Conservation (phyloP, 2,329 filamentous ascomycete species). For the Aspergillus calidoustus region DNA sequence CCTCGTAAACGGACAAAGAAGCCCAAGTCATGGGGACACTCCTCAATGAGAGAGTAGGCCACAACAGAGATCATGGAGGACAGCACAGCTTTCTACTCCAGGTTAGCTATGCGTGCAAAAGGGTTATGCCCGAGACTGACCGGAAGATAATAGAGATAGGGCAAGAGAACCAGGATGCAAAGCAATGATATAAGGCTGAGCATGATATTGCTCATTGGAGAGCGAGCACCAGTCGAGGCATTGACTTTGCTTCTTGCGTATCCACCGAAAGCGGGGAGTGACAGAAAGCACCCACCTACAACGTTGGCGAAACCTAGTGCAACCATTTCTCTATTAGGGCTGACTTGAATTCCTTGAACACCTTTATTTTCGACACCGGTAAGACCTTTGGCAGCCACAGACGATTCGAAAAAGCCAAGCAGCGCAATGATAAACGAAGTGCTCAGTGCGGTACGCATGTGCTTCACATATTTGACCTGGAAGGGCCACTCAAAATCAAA, state of each 20-base stretch:
- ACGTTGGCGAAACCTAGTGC: conserved; percentile 89
- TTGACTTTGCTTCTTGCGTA: conserved; percentile 97
- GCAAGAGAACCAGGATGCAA: conserved; percentile 79
- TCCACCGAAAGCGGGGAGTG: conserved; percentile 90
- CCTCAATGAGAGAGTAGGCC: conserved; percentile 91
- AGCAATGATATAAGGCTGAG: conserved; percentile 81
- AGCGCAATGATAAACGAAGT: conserved; percentile 93
- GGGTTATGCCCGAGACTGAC: conserved; percentile 57
- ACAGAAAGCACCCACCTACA: conserved; percentile 89
- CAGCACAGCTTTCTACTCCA: conserved; percentile 80
- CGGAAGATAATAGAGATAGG: conserved; percentile 95
- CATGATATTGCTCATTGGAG: conserved; percentile 90
- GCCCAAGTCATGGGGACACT: conserved; percentile 86
- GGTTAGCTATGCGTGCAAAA: conserved; percentile 1
- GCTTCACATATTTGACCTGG: conserved; percentile 72
- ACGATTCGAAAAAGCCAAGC: conserved; percentile 98
- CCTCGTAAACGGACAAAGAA: conserved; percentile 89
- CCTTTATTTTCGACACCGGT: conserved; percentile 61
- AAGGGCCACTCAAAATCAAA: conserved; percentile 91
- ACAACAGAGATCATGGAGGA: conserved; percentile 95
- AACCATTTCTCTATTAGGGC: conserved; percentile 90
- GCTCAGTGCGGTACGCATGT: conserved; percentile 83
- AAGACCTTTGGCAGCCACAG: conserved; percentile 90
- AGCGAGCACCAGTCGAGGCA: conserved; percentile 85
- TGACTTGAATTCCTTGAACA: conserved; percentile 79